Evolutionary conservation across 805 yeast genomes (phyloP).

Genomic region (Brettanomyces bruxellensis): DNA sequence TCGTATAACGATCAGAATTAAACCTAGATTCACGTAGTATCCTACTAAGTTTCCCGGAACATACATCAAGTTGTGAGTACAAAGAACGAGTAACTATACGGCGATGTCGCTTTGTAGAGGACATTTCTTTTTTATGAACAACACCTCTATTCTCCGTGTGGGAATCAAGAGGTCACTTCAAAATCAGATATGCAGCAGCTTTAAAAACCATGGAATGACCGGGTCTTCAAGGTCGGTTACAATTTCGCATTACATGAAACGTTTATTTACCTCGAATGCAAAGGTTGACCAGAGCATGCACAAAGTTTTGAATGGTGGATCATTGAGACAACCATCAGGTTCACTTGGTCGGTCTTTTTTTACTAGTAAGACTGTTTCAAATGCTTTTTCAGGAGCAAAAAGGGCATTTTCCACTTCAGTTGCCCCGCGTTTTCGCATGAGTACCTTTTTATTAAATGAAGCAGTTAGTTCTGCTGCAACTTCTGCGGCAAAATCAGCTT

Average conservation of each 20-base stretch:
- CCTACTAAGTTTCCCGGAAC: no score
- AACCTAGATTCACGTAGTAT: no score
- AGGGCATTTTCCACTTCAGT: slow-evolving; percentile 11
- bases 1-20: no score
- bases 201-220: neutral
- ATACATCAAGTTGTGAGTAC: no score
- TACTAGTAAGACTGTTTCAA: neutral
- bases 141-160: slow-evolving; percentile 32
- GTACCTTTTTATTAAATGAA: slow-evolving; percentile 5
- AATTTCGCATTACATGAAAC: slow-evolving; percentile 1
- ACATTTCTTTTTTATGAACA: slow-evolving; percentile 51
- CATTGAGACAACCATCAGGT: neutral
- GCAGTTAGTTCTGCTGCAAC: neutral
- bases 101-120: slow-evolving; percentile 35
- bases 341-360: neutral
- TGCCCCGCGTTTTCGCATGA: neutral
- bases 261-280: slow-evolving; percentile 1
- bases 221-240: slow-evolving; percentile 1
- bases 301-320: neutral
- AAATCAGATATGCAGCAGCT: neutral
- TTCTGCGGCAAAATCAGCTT: neutral
- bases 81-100: neutral
- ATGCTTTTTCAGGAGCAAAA: neutral
- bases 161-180: slow-evolving; percentile 13
- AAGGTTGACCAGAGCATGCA: neutral